These are phyloP conservation scores for Cystobasidium sp. DNA, from an alignment of 1,284 basidiomycete genomes.

Conservation along the genomic window DNA sequence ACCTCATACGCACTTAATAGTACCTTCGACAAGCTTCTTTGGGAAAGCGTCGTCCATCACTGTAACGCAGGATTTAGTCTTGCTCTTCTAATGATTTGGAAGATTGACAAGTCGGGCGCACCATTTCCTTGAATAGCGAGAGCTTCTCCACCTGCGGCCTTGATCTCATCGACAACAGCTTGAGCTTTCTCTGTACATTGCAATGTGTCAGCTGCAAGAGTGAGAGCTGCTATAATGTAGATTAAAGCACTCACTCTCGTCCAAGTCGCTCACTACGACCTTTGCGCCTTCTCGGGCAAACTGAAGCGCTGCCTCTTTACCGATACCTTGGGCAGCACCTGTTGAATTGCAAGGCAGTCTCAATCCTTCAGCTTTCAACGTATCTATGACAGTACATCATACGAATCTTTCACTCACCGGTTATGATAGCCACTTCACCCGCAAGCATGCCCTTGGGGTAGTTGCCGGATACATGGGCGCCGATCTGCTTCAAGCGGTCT, in stretches of 20 bases:
- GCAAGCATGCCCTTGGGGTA: conserved; percentile 69
- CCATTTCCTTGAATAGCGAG: conserved; percentile 76
- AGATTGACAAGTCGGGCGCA: conserved; percentile 73
- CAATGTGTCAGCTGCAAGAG: background rate
- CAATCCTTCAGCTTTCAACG: background rate
- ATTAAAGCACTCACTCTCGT: conserved; percentile 62
- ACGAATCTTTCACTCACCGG: conserved; percentile 62
- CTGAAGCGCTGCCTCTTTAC: conserved; percentile 71
- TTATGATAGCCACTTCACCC: conserved; percentile 82
- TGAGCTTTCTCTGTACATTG: conserved; percentile 64
- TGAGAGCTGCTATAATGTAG: background rate
- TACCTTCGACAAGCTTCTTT: conserved; percentile 74
- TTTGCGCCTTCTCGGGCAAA: conserved; percentile 82
- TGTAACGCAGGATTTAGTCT: conserved; percentile 70
- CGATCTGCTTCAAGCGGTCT: conserved; percentile 43
- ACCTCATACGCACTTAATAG: conserved; percentile 67
- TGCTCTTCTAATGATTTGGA: conserved; percentile 75
- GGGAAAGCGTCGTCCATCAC: conserved; percentile 79
- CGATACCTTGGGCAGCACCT: conserved; percentile 82
- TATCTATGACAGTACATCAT: background rate
- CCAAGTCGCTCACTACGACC: conserved; percentile 71
- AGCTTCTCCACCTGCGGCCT: conserved; percentile 71
- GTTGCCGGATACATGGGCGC: conserved; percentile 57
- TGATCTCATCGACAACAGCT: conserved; percentile 73
- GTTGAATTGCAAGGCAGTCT: conserved; percentile 9